phyloP scores from a whole-genome alignment of 2,329 filamentous ascomycete species.

The Xylariaceae sp. region DNA sequence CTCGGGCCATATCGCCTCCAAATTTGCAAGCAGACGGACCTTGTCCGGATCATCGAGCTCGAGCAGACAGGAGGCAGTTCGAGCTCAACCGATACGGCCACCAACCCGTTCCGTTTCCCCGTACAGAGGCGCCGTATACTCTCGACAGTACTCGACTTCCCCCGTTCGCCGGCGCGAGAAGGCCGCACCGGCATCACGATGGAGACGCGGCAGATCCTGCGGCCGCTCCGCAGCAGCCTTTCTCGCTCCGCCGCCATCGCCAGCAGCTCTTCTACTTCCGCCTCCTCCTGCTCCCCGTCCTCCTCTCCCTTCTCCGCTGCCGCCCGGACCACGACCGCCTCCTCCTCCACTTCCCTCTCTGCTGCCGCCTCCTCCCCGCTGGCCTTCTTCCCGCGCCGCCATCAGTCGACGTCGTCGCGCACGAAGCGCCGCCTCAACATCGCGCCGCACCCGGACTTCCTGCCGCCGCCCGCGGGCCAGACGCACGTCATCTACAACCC shows the following conservation, averaged over 20 bases:
- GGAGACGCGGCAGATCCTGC: constrained; percentile 19
- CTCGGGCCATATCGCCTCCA: too few species aligned
- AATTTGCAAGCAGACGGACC: too few species aligned
- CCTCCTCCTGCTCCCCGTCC: too few species aligned
- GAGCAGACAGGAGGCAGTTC: too few species aligned
- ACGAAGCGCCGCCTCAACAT: constrained; percentile 53
- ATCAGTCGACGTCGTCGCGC: constrained; percentile 44
- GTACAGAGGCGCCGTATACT: too few species aligned
- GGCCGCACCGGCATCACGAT: too few species aligned
- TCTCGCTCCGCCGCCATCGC: constrained; percentile 4
- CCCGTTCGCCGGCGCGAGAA: neutral
- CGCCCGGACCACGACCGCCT: constrained; percentile 1
- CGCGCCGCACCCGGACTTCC: constrained; percentile 53
- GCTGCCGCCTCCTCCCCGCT: constrained; percentile 13
- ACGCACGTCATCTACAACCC: constrained; percentile 50
- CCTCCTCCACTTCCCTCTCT: constrained; percentile 1
- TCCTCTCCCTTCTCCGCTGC: too few species aligned
- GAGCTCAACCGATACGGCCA: too few species aligned
- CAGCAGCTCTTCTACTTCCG: constrained; percentile 1
- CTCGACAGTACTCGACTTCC: neutral
- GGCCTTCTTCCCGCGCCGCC: constrained; percentile 28
- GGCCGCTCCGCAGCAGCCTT: constrained; percentile 13
- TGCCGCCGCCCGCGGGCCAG: constrained; percentile 23
- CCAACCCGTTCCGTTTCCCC: too few species aligned
- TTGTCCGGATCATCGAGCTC: too few species aligned